Evolutionary conservation across 768 basidiomycete genomes (phyloP).

Genomic region (Phylloporus rhodoxanthus): DNA sequence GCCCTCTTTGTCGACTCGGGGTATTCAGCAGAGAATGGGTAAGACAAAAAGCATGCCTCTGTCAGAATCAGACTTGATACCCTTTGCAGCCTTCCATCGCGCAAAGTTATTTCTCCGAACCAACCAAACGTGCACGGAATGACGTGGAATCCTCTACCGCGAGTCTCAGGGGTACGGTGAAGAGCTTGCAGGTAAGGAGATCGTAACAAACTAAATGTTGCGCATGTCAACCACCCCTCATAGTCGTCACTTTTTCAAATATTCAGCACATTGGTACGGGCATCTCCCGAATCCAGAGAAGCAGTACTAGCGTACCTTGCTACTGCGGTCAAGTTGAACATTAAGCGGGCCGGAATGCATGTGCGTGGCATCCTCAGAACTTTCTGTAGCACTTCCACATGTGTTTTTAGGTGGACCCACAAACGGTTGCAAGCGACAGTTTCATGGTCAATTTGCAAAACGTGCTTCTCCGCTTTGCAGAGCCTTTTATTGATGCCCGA

Average conservation of each 20-base stretch:
- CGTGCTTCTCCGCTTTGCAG: slow-evolving; percentile 79
- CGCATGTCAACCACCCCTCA: neutral
- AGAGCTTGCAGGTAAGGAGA: slow-evolving; percentile 66
- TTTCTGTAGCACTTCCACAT: neutral
- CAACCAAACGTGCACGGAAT: slow-evolving; percentile 62
- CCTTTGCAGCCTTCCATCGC: slow-evolving; percentile 62
- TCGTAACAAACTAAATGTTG: neutral
- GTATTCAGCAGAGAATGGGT: slow-evolving; percentile 92
- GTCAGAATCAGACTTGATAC: neutral
- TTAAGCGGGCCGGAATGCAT: slow-evolving; percentile 87
- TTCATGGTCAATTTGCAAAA: slow-evolving; percentile 89
- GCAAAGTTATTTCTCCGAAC: slow-evolving; percentile 78
- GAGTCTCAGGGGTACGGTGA: slow-evolving; percentile 81
- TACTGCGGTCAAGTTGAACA: slow-evolving; percentile 66
- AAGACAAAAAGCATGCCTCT: slow-evolving; percentile 12
- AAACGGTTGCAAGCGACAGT: slow-evolving; percentile 82
- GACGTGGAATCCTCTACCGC: slow-evolving; percentile 81
- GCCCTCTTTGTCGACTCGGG: slow-evolving; percentile 77
- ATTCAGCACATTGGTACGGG: slow-evolving; percentile 83
- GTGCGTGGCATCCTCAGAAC: slow-evolving; percentile 30
- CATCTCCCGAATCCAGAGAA: slow-evolving; percentile 72
- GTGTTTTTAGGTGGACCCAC: slow-evolving; percentile 63
- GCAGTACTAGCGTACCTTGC: slow-evolving; percentile 80
- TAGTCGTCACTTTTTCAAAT: slow-evolving; percentile 74
- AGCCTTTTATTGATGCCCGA: slow-evolving; percentile 90